Evolutionary conservation across 2,329 filamentous ascomycete genomes (phyloP).

Genomic region (Fusarium sp.): DNA sequence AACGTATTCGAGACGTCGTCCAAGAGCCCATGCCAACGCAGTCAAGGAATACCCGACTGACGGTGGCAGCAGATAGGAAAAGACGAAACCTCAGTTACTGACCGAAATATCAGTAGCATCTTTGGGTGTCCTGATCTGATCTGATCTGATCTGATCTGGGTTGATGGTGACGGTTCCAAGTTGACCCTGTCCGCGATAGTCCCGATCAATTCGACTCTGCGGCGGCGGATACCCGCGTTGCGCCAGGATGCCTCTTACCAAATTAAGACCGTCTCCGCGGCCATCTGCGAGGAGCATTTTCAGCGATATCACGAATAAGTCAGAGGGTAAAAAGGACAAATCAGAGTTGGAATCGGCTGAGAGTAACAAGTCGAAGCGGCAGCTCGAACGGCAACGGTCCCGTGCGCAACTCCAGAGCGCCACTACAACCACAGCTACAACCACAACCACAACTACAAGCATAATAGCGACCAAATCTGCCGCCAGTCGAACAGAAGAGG

Average conservation of each 20-base stretch:
- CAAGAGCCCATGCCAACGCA: constrained; percentile 4
- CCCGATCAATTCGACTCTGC: constrained; percentile 21
- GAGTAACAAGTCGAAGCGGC: constrained; percentile 29
- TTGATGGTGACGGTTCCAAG: constrained; percentile 11
- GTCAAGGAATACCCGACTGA: constrained; percentile 34
- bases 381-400: constrained; percentile 27
- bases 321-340: constrained; percentile 16
- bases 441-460: constrained; percentile 6
- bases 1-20: constrained; percentile 13
- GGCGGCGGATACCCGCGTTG: constrained; percentile 29
- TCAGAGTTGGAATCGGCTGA: neutral
- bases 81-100: constrained; percentile 12
- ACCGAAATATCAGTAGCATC: constrained; percentile 17
- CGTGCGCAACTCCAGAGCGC: constrained; percentile 28
- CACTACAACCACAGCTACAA: constrained; percentile 13
- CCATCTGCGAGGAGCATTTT: constrained; percentile 23
- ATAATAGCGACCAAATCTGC: constrained; percentile 9
- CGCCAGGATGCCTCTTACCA: constrained; percentile 40
- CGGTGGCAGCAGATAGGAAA: constrained; percentile 31
- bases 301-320: constrained; percentile 23
- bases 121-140: constrained; percentile 7
- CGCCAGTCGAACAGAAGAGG: neutral
- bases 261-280: constrained; percentile 36
- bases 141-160: constrained; percentile 13
- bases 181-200: constrained; percentile 16